Evolutionary conservation across 805 yeast genomes (phyloP), one percentile per base, ranked within the genome.

Genomic region (Hanseniaspora vineae): DNA sequence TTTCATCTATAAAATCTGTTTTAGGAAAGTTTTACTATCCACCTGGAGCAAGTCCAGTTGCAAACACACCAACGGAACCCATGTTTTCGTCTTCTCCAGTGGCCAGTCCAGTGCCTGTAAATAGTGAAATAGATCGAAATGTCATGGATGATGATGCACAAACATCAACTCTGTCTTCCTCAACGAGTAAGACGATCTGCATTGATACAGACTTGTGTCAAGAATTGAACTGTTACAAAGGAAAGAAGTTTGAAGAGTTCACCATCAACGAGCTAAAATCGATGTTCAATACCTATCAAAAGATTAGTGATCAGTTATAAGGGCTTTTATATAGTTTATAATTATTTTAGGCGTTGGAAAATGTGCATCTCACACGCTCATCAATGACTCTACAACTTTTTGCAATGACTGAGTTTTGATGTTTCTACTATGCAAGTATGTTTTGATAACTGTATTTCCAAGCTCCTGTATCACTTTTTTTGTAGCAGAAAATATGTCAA

Each of bases 1-100:
- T 40, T 9, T 14, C 58, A 6, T 61, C 66, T 2, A 50, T 63
- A 32, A 58, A 57, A 44, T 59, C 57, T 39, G 55, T 62, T 12
- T 48, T 63, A 17, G 61, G 60, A n/a, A 58, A 57, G 45, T 54
- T 64, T 2, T 60, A 61, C 35, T 56, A 63, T 9, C 63, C 65
- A 17, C 60, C 65, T 11, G 51, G 52, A 9, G 40, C 40, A 32
- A 31, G 29, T 2, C 40, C 48, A 31, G 32, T 23, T 23, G 29
- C 29, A 23, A 23, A 23, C 29, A 23, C 29, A 23, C 29, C 29
- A 23, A 23, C 29, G 4, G 29, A 23, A 8, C 29, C 29, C 6
- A 5, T 23, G 29, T 23, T 23, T n/a, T 23, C 40, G 12, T 18
- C 39, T 11, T 35, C 18, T n/a, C 31, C 39, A 1, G 8, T 19